Evolutionary conservation across 148 eudicot genomes (phyloP), one percentile per base, ranked within the genome.

Genomic region (Rhododendron molle): DNA sequence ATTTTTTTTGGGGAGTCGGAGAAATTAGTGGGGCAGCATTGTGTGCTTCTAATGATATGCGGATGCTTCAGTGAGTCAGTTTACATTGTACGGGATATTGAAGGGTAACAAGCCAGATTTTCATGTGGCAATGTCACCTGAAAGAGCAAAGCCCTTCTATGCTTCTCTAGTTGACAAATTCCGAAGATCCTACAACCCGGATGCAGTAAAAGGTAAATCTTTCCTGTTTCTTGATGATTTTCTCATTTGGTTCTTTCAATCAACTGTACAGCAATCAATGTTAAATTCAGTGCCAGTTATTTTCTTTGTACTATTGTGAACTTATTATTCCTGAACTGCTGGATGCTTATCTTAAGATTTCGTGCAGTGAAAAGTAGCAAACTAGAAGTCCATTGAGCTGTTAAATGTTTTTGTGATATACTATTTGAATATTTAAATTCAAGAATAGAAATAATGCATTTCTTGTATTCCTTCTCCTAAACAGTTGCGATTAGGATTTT

Each of bases 31-130:
- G 54, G 67, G 38, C 30, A 16, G 3, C 52, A 44, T 76, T 77
- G 21, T 77, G 26, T 78, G 8, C 21, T 80, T 85, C 81, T 87
- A 49, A 84, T 82, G 67, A n/a, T 83, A 18, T 81, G 78, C 80
- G 69, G 65, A 81, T 90, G 71, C 89, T 92, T 87, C 94, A 95
- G 99, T 97, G 84, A 97, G 99, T 90, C 99, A 97, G 88, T 97
- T 97, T 88, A 97, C 99, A 60, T 89, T 97, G 49, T 97, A 92
- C 90, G 99, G 99, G 85, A 88, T 93, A 78, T 89, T 97, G 90
- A 97, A 97, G 96, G 99, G 99, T 80, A 97, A 97, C 92, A 97
- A 97, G 88, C 99, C 99, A 20, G 99, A 97, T 92, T 97, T 95
- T 91, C 99, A 97, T 87, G 98, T 97, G 86, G 98, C 99, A 73